phyloP scores from a whole-genome alignment of 2,329 filamentous ascomycete genomes.

The Aspergillaceae sp. region DNA sequence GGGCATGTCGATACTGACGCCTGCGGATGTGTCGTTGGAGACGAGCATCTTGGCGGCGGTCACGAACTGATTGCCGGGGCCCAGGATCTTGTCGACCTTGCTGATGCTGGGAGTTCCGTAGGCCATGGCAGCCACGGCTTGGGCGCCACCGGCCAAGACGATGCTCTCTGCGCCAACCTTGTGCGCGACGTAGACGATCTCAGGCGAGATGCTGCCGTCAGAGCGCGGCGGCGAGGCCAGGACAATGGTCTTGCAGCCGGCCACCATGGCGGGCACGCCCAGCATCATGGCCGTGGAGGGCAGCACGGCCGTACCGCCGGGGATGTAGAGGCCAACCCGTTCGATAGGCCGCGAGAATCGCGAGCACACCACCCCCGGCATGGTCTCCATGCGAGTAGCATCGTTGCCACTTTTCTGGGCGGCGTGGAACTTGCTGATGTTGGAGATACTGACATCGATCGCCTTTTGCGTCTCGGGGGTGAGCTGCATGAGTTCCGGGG shows the following conservation, averaged over 20 bases:
- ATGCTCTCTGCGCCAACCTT: conserved; percentile 95
- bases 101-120: conserved; percentile 90
- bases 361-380: conserved; percentile 93
- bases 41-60: conserved; percentile 98
- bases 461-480: conserved; percentile 74
- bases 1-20: conserved; percentile 96
- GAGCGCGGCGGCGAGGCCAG: conserved; percentile 82
- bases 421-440: conserved; percentile 88
- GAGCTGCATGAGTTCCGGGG: conserved; percentile 74
- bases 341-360: conserved; percentile 90
- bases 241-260: conserved; percentile 90
- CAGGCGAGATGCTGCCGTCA: conserved; percentile 85
- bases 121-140: conserved; percentile 92
- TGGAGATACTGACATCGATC: conserved; percentile 90
- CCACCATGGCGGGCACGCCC: conserved; percentile 94
- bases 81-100: conserved; percentile 98
- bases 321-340: conserved; percentile 90
- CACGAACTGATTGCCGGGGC: conserved; percentile 96
- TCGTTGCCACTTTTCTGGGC: conserved; percentile 74
- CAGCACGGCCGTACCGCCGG: conserved; percentile 92
- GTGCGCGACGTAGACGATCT: conserved; percentile 95
- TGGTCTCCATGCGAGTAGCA: conserved; percentile 81
- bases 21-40: conserved; percentile 90
- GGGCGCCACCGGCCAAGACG: conserved; percentile 87
- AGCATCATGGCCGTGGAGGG: conserved; percentile 97